Evolutionary conservation across 2,329 filamentous ascomycete species (phyloP).

Genomic region (Ilyonectria sp.): DNA sequence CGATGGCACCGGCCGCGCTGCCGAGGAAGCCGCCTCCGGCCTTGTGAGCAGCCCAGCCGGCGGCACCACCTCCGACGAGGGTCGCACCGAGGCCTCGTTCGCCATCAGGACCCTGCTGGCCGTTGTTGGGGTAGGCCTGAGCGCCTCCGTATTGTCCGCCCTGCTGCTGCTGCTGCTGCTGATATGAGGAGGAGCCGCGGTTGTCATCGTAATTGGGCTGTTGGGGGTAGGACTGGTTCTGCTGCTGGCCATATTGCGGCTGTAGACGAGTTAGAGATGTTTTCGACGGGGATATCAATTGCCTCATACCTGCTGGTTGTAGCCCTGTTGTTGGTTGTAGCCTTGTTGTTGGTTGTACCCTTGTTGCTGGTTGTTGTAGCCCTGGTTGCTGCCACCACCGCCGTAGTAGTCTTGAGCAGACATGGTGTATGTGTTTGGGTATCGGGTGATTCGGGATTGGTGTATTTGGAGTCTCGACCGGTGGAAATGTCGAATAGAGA

Average conservation of each 20-base stretch:
- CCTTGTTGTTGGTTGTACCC: constrained; percentile 38
- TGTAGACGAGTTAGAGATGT: neutral
- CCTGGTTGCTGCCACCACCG: constrained; percentile 33
- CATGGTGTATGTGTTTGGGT: constrained; percentile 27
- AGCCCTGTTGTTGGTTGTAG: constrained; percentile 16
- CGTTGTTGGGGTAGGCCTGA: constrained; percentile 30
- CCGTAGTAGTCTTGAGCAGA: constrained; percentile 46
- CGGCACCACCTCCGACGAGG: constrained; percentile 63
- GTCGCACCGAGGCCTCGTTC: constrained; percentile 68
- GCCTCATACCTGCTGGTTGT: constrained; percentile 22
- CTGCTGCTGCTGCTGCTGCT: constrained; percentile 39
- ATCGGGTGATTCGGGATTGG: neutral
- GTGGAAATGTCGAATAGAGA: neutral
- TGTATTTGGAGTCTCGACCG: neutral
- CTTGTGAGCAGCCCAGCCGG: constrained; percentile 66
- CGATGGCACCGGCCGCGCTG: constrained; percentile 63
- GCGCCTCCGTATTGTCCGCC: constrained; percentile 35
- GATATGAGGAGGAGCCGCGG: constrained; percentile 27
- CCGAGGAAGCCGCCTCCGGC: constrained; percentile 65
- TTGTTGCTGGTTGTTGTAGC: constrained; percentile 33
- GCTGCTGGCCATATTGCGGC: constrained; percentile 2
- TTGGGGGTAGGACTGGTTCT: constrained; percentile 42
- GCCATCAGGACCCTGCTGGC: constrained; percentile 41
- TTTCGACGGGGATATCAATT: neutral
- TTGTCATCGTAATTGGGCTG: constrained; percentile 38